Conservation (phyloP, 768 basidiomycete genomes). For the Lyophyllum shimeji region DNA sequence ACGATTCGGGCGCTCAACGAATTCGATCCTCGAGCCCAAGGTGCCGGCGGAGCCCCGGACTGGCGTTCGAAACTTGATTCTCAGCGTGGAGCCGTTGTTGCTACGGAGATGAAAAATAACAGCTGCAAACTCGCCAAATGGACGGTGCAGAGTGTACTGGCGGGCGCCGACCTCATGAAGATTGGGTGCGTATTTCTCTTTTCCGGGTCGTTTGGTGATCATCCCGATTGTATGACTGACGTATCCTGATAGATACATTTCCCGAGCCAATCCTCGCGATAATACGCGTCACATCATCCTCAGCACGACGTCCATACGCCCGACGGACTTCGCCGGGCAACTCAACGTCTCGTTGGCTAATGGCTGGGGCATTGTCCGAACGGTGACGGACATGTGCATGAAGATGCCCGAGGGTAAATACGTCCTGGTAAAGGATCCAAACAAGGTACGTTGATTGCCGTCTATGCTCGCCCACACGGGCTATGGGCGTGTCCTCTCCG, state of each 20-base stretch:
- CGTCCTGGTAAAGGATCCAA: constrained; percentile 95
- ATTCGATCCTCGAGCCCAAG: constrained; percentile 88
- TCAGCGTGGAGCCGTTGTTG: constrained; percentile 95
- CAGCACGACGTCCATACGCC: constrained; percentile 92
- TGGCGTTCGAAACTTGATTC: constrained; percentile 98
- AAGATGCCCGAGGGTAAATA: constrained; percentile 99
- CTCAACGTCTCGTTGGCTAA: constrained; percentile 94
- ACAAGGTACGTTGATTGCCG: constrained; percentile 65
- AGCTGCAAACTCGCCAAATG: constrained; percentile 96
- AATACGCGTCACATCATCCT: constrained; percentile 95
- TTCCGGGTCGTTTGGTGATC: not conserved
- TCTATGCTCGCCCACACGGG: not conserved
- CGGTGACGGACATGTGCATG: constrained; percentile 91
- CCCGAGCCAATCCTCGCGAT: constrained; percentile 91
- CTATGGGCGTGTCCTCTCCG: not conserved
- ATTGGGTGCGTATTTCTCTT: constrained; percentile 76
- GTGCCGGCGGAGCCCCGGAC: constrained; percentile 95
- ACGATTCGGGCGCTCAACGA: constrained; percentile 97
- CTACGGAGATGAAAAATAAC: constrained; percentile 99
- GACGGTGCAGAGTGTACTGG: constrained; percentile 93
- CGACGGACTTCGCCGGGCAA: constrained; percentile 90
- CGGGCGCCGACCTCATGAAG: constrained; percentile 96
- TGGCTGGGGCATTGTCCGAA: constrained; percentile 98
- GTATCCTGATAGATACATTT: constrained; percentile 71
- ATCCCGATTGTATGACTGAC: constrained; percentile 4